A percentile compares a stretch with the other conserved stretches of the same genome.
Conservation (phyloP, 2,329 filamentous ascomycete species). For the Whalleya microplaca region DNA sequence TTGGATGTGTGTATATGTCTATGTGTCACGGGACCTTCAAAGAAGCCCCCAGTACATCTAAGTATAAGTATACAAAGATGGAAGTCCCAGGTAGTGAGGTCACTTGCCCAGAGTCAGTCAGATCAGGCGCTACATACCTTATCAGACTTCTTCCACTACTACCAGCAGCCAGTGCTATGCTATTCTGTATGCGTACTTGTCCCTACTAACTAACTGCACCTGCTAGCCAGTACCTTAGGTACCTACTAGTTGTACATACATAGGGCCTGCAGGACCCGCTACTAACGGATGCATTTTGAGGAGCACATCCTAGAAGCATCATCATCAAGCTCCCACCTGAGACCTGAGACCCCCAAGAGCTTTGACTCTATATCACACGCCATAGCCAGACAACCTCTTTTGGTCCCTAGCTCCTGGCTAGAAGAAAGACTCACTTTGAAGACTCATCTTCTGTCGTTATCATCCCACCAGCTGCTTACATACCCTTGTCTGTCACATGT, state of each 20-base stretch:
- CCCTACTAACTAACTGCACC: too few species aligned
- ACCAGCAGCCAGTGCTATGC: slow-evolving; percentile 1
- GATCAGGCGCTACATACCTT: not conserved
- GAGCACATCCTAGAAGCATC: not conserved
- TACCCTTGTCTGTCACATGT: slow-evolving; percentile 10
- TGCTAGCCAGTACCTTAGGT: not conserved
- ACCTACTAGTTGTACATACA: too few species aligned
- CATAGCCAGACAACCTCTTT: not conserved
- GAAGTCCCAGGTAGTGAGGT: not conserved
- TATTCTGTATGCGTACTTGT: too few species aligned
- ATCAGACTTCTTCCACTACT: not conserved
- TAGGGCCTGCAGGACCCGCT: not conserved
- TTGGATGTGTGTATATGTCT: too few species aligned
- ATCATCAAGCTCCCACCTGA: not conserved
- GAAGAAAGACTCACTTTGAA: not conserved
- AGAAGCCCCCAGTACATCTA: not conserved
- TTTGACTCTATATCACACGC: not conserved
- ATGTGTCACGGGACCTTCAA: not conserved
- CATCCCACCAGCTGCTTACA: not conserved
- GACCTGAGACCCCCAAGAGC: not conserved
- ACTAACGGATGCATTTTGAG: not conserved
- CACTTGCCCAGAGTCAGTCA: not conserved
- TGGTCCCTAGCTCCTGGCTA: not conserved
- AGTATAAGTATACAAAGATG: too few species aligned
- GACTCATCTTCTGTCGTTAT: not conserved